A percentile compares a stretch with the other conserved stretches of the same genome.
Evolutionary conservation across 2,329 filamentous ascomycete species (phyloP).

Genomic region (Pseudopyrenochaeta lycopersici): DNA sequence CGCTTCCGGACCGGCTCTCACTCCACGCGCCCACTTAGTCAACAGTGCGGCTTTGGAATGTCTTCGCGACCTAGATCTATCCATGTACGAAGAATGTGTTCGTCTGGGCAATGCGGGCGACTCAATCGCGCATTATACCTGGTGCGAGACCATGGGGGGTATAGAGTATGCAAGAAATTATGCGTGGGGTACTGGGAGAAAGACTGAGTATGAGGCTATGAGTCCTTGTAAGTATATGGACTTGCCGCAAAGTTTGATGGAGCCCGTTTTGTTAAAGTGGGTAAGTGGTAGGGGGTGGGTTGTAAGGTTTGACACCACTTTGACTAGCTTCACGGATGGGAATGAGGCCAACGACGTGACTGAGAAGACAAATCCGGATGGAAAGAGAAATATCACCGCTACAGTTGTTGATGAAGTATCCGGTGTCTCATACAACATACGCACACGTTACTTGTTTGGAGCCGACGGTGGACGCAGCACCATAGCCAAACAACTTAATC

Average conservation of each 20-base stretch:
- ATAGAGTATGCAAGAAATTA: constrained; percentile 55
- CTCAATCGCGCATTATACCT: constrained; percentile 53
- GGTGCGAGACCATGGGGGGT: constrained; percentile 56
- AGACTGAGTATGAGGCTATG: constrained; percentile 52
- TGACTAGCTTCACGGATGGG: constrained; percentile 38
- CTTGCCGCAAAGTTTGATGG: constrained; percentile 55
- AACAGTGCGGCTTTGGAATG: constrained; percentile 65
- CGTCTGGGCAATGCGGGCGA: constrained; percentile 43
- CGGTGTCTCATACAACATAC: constrained; percentile 54
- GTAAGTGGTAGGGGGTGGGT: constrained; percentile 51
- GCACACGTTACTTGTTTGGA: constrained; percentile 67
- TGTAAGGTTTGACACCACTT: constrained; percentile 51
- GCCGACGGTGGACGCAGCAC: constrained; percentile 63
- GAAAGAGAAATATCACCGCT: constrained; percentile 39
- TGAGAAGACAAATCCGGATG: constrained; percentile 11
- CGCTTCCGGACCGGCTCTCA: constrained; percentile 62
- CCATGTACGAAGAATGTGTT: constrained; percentile 48
- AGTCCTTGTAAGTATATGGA: constrained; percentile 55
- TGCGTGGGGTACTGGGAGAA: constrained; percentile 53
- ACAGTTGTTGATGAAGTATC: constrained; percentile 51
- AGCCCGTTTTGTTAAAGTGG: constrained; percentile 53
- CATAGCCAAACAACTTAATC: constrained; percentile 56
- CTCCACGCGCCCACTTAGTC: constrained; percentile 68
- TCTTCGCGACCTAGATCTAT: constrained; percentile 53
- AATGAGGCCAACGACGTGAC: constrained; percentile 13